Base-by-base conservation (phyloP, 768 basidiomycete species). In the Leucocoprinus leucothites region DNA sequence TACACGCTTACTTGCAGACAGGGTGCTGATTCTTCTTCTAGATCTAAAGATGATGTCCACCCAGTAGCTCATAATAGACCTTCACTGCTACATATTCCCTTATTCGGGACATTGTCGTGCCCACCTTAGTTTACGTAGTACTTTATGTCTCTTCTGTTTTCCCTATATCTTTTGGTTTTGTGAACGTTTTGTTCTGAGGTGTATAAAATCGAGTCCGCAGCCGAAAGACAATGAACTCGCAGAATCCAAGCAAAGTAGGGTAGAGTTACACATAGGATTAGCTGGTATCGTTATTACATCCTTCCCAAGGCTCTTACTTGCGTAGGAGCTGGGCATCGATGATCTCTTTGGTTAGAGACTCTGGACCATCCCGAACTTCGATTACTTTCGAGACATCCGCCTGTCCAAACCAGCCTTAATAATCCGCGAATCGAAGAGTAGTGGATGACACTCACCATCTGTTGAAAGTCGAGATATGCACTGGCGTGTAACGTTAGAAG, bases 401-500 rank as follows among this genome's bases (percentile, higher is more conserved):
- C 90, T 92, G 60, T 4, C 62, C 53, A 38, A 13, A 51, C 43
- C 36, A 44, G 56, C 43, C 43, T 24, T 19, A 52, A 38, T 19
- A 48, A 34, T 34, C 11, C 0, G 16, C 19, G 35, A 28, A 14
- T 19, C 34, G 31, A 9, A 21, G 35, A 8, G 19, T 51, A 57
- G 1, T 3, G 26, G 48, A 42, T 3, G 19, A 19, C 35, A 73
- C 86, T 67, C 60, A 90, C 94, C 51, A 84, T 83, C 41, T 73
- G 77, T 67, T 94, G 89, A 71, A 97, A 95, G 60, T 86, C 81
- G 49, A 91, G 65, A 40, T 90, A 73, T 34, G 86, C 87, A 59
- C 89, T 92, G 2, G 93, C 93, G 62, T 97, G 90, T 4, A 96
- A 76, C 3, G 92, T 91, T 56, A 82, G 73, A 61, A 91, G 73